phyloP scores from a whole-genome alignment of 345 rosid species.

The Eucalyptus curtisii region DNA sequence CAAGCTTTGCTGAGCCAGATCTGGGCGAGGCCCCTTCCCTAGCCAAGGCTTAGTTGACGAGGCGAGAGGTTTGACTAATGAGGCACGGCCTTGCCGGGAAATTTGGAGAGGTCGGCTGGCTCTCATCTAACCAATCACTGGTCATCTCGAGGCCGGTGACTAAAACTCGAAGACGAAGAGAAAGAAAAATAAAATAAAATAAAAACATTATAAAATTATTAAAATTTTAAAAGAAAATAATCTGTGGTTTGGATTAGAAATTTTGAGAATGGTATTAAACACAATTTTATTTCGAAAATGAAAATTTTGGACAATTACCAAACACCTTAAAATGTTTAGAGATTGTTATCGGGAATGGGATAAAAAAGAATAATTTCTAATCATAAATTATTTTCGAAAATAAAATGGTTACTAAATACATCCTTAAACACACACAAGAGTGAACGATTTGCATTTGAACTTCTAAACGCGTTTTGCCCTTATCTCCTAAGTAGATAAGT shows the following conservation, averaged over 20 bases:
- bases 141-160: rapidly evolving
- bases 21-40: rapidly evolving
- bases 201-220: rapidly evolving
- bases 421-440: rapidly evolving
- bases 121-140: too few species aligned
- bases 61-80: too few species aligned
- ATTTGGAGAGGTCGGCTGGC: rapidly evolving
- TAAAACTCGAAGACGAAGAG: too few species aligned
- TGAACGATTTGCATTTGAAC: too few species aligned
- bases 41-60: rapidly evolving
- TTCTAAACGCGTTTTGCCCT: neutral
- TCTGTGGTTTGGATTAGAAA: rapidly evolving
- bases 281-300: rapidly evolving
- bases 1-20: rapidly evolving
- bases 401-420: rapidly evolving
- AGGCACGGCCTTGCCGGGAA: rapidly evolving
- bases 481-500: neutral
- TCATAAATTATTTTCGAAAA: rapidly evolving
- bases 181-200: rapidly evolving
- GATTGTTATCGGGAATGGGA: rapidly evolving
- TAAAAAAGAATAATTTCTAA: rapidly evolving
- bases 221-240: too few species aligned
- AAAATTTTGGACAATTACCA: rapidly evolving
- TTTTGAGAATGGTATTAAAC: rapidly evolving
- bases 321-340: rapidly evolving